These are phyloP conservation scores for Pichia pseudocactophila DNA, from an alignment of 805 yeast genomes.

Conservation along the genomic window DNA sequence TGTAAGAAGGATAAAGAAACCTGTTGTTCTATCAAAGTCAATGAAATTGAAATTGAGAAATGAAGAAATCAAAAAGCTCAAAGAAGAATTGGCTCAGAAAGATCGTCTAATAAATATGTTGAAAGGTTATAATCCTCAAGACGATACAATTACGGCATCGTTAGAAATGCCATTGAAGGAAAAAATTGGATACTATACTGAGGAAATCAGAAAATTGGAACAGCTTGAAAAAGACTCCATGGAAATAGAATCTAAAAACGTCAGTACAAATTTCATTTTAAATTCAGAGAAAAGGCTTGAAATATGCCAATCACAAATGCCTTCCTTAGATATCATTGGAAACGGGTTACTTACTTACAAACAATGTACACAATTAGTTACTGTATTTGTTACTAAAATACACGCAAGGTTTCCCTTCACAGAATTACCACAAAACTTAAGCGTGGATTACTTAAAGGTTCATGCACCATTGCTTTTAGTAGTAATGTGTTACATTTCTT, in stretches of 20 bases:
- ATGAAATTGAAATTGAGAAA: conserved; percentile 21
- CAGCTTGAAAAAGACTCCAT: no score
- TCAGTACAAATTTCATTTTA: conserved; percentile 27
- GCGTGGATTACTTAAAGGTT: conserved; percentile 39
- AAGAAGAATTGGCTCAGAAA: conserved; percentile 8
- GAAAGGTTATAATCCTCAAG: conserved; percentile 8
- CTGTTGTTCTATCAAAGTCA: conserved; percentile 7
- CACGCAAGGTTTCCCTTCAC: conserved; percentile 49
- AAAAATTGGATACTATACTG: conserved; percentile 28
- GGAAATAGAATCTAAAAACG: conserved; percentile 15
- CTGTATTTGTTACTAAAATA: conserved; percentile 39
- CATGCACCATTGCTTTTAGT: conserved; percentile 55
- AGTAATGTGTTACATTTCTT: conserved; percentile 54
- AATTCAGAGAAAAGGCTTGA: conserved; percentile 35
- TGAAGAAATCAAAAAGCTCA: conserved; percentile 18
- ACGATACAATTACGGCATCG: conserved; percentile 21
- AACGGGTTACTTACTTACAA: conserved; percentile 47
- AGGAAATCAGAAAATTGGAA: conserved; percentile 32
- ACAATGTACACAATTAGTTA: conserved; percentile 50
- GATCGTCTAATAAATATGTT: conserved; percentile 9
- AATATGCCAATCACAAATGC: conserved; percentile 21
- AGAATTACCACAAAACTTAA: conserved; percentile 35
- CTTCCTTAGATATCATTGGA: conserved; percentile 41
- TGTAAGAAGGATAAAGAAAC: conserved; percentile 33
- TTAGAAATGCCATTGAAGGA: conserved; percentile 13